Percentiles rank a stretch among this genome's conserved stretches.
phyloP scores from a whole-genome alignment of 345 rosid species.

The Rhizophora apiculata region DNA sequence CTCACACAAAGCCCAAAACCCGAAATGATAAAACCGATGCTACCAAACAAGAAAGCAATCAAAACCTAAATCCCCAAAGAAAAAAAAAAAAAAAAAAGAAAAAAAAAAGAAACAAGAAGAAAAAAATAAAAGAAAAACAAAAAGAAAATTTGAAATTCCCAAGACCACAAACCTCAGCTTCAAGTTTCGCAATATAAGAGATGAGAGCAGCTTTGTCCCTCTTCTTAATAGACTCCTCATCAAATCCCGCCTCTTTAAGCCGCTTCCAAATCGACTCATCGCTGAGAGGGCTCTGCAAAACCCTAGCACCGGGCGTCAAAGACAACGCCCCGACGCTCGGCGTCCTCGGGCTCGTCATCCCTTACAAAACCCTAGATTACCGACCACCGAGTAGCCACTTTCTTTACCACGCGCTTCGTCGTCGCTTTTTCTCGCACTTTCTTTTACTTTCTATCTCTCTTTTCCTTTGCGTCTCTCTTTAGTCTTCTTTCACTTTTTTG shows the following conservation, averaged over 20 bases:
- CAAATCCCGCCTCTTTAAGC: conserved; percentile 84
- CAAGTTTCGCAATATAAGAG: conserved; percentile 84
- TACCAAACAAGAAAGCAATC: not conserved
- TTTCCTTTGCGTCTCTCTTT: too few relatives aligned
- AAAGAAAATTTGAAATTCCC: too few relatives aligned
- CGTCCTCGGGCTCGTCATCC: conserved; percentile 66
- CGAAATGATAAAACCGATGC: not conserved
- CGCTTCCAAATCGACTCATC: conserved; percentile 76
- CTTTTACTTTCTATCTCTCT: not conserved
- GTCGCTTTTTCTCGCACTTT: not conserved
- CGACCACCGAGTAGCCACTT: not conserved
- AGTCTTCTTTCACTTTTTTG: not conserved
- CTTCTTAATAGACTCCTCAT: conserved; percentile 74
- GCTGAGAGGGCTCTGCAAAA: conserved; percentile 49
- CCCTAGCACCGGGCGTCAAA: conserved; percentile 60
- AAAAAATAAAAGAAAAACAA: not conserved
- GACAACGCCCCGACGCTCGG: conserved; percentile 39
- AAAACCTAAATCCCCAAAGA: not conserved
- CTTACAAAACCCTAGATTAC: not conserved
- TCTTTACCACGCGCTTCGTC: not conserved
- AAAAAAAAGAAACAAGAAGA: not conserved
- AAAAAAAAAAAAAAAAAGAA: not conserved
- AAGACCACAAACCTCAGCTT: conserved; percentile 61
- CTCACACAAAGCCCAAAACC: not conserved
- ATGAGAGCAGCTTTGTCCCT: conserved; percentile 86